phyloP scores from a whole-genome alignment of 2,329 filamentous ascomycete genomes.

The Venturia aucupariae region DNA sequence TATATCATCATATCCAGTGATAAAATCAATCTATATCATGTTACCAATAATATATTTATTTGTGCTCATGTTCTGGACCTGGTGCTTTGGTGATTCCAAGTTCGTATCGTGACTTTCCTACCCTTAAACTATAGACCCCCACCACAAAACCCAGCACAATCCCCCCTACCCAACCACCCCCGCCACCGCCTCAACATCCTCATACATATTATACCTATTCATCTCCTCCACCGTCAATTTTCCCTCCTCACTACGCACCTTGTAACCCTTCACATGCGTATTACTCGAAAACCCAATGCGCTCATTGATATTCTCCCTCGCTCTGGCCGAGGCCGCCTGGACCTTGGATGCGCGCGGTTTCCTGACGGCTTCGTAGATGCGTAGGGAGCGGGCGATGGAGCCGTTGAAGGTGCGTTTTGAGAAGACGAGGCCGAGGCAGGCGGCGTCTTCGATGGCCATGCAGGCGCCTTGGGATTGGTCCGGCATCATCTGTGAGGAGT shows the following conservation, averaged over 20 bases:
- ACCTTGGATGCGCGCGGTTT: slow-evolving; percentile 49
- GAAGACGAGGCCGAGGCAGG: slow-evolving; percentile 48
- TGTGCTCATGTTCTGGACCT: too few relatives aligned
- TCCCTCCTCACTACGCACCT: background rate
- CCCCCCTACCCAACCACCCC: too few relatives aligned
- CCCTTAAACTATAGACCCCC: too few relatives aligned
- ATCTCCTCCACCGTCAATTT: slow-evolving; percentile 7
- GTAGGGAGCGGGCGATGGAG: slow-evolving; percentile 46
- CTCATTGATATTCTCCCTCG: slow-evolving; percentile 6
- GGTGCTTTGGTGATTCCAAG: too few relatives aligned
- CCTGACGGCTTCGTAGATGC: slow-evolving; percentile 50
- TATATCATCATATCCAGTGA: too few relatives aligned
- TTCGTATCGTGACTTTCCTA: too few relatives aligned
- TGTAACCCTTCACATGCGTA: background rate
- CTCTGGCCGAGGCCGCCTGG: slow-evolving; percentile 30
- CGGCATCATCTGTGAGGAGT: slow-evolving; percentile 23
- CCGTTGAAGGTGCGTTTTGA: slow-evolving; percentile 33
- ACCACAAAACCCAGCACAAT: too few relatives aligned
- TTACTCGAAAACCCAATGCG: slow-evolving; percentile 6
- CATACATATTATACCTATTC: slow-evolving; percentile 5
- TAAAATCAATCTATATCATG: too few relatives aligned
- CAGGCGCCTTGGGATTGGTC: slow-evolving; percentile 51
- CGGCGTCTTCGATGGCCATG: slow-evolving; percentile 59
- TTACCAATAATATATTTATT: too few relatives aligned
- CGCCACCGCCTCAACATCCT: too few relatives aligned